phyloP scores from a whole-genome alignment of 1,139 yeast species.

The Protomyces pachydermus region DNA sequence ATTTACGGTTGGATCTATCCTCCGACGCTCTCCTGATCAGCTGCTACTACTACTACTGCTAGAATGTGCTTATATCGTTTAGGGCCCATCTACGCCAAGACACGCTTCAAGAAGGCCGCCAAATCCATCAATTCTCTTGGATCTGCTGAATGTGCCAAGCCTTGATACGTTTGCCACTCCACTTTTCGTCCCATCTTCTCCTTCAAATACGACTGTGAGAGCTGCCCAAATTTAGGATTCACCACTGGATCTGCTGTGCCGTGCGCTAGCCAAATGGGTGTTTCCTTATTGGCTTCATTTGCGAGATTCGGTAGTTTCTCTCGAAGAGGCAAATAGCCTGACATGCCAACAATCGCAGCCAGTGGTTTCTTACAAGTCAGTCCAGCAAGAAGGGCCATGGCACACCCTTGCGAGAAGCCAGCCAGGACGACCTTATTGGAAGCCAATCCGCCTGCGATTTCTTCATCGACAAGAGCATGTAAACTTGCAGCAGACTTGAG shows the following conservation, averaged over 20 bases:
- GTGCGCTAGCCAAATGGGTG: constrained; percentile 86
- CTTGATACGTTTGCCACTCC: constrained; percentile 56
- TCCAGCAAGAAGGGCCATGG: constrained; percentile 36
- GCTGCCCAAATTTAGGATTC: constrained; percentile 47
- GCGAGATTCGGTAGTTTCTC: constrained; percentile 41
- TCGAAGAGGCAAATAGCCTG: constrained; percentile 68
- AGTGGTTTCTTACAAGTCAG: constrained; percentile 52
- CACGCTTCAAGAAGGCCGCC: constrained; percentile 48
- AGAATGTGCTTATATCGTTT: not conserved
- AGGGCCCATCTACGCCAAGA: not conserved
- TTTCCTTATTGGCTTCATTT: constrained; percentile 35
- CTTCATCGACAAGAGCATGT: constrained; percentile 55
- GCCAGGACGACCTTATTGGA: constrained; percentile 52
- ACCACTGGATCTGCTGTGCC: constrained; percentile 75
- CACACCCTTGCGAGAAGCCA: constrained; percentile 7
- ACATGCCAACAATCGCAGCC: constrained; percentile 72
- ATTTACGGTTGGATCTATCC: too few species aligned
- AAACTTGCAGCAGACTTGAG: constrained; percentile 53
- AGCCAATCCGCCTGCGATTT: constrained; percentile 58
- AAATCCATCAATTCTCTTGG: constrained; percentile 64
- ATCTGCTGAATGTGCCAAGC: constrained; percentile 62
- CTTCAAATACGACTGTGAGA: constrained; percentile 41
- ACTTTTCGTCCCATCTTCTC: constrained; percentile 52
- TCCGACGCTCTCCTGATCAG: too few species aligned
- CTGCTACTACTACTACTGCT: too few species aligned